A percentile compares a stretch with the other conserved stretches of the same genome.
Conservation (phyloP, 2,329 filamentous ascomycete species). For the Aurifilum marmelostoma region DNA sequence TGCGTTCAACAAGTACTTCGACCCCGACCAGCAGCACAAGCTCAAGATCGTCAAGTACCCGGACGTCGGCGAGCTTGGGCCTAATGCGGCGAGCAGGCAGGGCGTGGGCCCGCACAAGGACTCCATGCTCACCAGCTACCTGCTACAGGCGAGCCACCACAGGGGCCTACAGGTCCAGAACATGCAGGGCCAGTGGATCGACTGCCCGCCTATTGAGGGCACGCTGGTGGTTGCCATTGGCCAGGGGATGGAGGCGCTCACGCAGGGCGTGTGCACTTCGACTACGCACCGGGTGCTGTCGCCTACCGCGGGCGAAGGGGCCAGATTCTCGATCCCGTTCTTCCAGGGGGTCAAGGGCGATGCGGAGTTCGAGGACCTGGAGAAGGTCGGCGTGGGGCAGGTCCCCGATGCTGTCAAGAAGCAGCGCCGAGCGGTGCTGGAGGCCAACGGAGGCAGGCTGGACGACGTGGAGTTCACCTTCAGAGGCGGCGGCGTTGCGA, state of each 20-base stretch:
- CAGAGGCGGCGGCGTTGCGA: constrained; percentile 66
- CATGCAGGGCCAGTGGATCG: constrained; percentile 76
- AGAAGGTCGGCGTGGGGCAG: constrained; percentile 56
- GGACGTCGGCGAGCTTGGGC: constrained; percentile 68
- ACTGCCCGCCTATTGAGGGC: constrained; percentile 73
- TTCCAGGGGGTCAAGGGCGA: constrained; percentile 86
- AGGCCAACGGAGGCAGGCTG: constrained; percentile 57
- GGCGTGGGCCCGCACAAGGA: constrained; percentile 80
- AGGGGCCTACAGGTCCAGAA: constrained; percentile 83
- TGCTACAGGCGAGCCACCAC: constrained; percentile 79
- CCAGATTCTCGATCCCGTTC: constrained; percentile 81
- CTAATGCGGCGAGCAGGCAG: constrained; percentile 79
- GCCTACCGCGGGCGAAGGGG: constrained; percentile 68
- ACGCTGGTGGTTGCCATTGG: constrained; percentile 88
- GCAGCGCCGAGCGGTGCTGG: constrained; percentile 63
- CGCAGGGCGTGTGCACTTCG: constrained; percentile 77
- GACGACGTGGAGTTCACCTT: constrained; percentile 91
- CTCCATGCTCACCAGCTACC: constrained; percentile 78
- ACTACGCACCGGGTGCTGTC: constrained; percentile 86
- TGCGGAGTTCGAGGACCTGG: constrained; percentile 78
- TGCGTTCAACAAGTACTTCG: constrained; percentile 81
- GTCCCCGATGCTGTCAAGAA: constrained; percentile 66
- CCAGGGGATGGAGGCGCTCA: constrained; percentile 84
- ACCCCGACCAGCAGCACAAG: constrained; percentile 77
- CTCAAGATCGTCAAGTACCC: constrained; percentile 90